Base-by-base conservation (phyloP, 495 filamentous ascomycete genomes). In the Neurospora sp. region DNA sequence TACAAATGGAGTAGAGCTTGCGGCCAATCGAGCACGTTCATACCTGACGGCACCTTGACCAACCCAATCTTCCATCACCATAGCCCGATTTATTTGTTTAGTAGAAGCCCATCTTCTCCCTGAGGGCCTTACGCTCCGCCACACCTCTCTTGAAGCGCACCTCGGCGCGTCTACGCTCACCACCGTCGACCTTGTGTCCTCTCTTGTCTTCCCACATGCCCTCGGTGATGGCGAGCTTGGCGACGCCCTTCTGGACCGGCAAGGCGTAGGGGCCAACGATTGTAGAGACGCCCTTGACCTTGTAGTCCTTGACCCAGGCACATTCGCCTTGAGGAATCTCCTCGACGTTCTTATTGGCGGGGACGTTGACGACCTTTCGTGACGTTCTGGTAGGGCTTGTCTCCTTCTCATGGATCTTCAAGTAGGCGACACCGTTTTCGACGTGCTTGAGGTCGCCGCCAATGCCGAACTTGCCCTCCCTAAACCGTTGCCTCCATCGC, bases 161-260 rank as follows among this genome's bases (percentile, higher is more conserved):
- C 83, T 97, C 92, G 21, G 90, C 91, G 82, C 88, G 90, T 81
- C 96, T 89, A 80, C 96, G 89, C 84, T 99, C 96, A 86, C 96
- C 96, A 78, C 96, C 96, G 86, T 99, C 96, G 74, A 98, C 88
- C 89, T 98, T 99, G 66, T 89, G 88, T 45, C 96, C 96, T 72
- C 92, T 86, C 78, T 82, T 86, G 76, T 92, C 85, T 83, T 96
- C 94, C 94, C 94, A 97, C 86, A 97, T 90, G 5, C 92, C 92
- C 78, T 97, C 94, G 75, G 91, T 89, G 8, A 92, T 87, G 71
- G 84, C 85, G 69, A 97, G 84, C 40, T 84, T 84, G 3, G 90
- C 91, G 40, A 88, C 84, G 1, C 89, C 90, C 9, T 89, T 88
- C 84, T 92, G 91, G 13, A 93, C 76, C 1, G 87, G 87, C 74